These are phyloP conservation scores for Hansenula lynferdii DNA, from an alignment of 1,139 yeast species.

Conservation along the genomic window DNA sequence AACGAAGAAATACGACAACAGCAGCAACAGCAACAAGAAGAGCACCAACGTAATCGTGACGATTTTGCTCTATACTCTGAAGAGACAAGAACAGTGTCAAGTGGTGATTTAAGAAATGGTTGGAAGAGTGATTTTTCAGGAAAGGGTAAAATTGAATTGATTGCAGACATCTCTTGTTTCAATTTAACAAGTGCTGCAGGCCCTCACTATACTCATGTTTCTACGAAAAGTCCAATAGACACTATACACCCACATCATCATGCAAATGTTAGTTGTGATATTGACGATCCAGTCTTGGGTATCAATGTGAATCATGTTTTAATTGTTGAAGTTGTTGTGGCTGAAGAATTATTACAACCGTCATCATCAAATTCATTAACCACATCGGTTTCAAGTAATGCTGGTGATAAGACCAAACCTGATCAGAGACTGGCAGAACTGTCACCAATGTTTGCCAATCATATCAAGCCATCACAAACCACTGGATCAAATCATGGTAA, in stretches of 20 bases:
- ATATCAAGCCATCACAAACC: slow-evolving; percentile 11
- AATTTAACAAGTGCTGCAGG: slow-evolving; percentile 23
- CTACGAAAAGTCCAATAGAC: slow-evolving; percentile 18
- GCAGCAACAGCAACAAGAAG: slow-evolving; percentile 25
- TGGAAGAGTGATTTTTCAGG: slow-evolving; percentile 92
- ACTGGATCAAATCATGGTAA: too few species aligned
- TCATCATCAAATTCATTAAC: slow-evolving; percentile 13
- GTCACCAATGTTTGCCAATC: slow-evolving; percentile 36
- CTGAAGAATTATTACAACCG: slow-evolving; percentile 68
- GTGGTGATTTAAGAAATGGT: slow-evolving; percentile 81
- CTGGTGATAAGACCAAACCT: slow-evolving; percentile 13
- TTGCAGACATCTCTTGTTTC: slow-evolving; percentile 58
- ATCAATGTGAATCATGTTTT: slow-evolving; percentile 69
- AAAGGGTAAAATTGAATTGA: slow-evolving; percentile 70
- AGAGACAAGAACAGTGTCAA: slow-evolving; percentile 65
- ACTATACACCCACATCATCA: slow-evolving; percentile 18
- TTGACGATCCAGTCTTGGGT: slow-evolving; percentile 79
- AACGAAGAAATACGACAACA: slow-evolving; percentile 30
- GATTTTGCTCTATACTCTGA: slow-evolving; percentile 52
- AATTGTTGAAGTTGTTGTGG: slow-evolving; percentile 85
- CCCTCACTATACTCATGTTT: slow-evolving; percentile 18
- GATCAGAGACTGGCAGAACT: slow-evolving; percentile 37
- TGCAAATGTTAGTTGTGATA: slow-evolving; percentile 71
- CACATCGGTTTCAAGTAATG: too few species aligned
- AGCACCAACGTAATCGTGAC: slow-evolving; percentile 25